These are phyloP conservation scores for Chalciporus piperatus DNA, from an alignment of 768 basidiomycete genomes.

Conservation along the genomic window DNA sequence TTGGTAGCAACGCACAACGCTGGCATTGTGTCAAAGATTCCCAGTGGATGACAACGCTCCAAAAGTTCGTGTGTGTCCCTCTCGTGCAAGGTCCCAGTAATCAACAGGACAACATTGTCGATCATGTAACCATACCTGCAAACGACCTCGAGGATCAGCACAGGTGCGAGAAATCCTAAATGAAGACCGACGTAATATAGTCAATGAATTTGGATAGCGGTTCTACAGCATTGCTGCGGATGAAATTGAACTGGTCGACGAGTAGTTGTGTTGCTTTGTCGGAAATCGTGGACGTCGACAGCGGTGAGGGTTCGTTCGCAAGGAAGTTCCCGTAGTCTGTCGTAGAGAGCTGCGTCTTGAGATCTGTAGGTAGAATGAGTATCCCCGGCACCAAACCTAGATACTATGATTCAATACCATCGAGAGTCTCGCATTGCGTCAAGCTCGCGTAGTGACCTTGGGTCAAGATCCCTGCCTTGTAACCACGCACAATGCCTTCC, in stretches of 20 bases:
- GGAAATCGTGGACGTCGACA: constrained; percentile 93
- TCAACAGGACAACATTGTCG: constrained; percentile 96
- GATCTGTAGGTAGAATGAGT: constrained; percentile 53
- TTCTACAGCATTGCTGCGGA: constrained; percentile 86
- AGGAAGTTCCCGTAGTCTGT: constrained; percentile 99
- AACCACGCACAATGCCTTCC: constrained; percentile 84
- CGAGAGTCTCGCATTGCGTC: constrained; percentile 95
- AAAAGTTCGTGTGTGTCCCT: constrained; percentile 96
- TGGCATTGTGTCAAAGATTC: constrained; percentile 97
- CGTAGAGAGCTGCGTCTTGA: constrained; percentile 90
- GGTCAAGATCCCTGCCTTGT: constrained; percentile 88
- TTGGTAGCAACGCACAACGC: constrained; percentile 99
- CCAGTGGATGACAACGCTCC: constrained; percentile 95
- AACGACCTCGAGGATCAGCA: constrained; percentile 6
- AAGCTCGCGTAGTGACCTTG: constrained; percentile 90
- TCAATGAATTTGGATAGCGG: constrained; percentile 92
- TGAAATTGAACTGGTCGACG: constrained; percentile 96
- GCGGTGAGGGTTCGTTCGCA: constrained; percentile 90
- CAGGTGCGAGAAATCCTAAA: neutral
- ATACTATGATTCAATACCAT: constrained; percentile 54
- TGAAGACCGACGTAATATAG: constrained; percentile 84
- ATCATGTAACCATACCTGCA: constrained; percentile 98
- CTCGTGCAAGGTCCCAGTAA: constrained; percentile 95
- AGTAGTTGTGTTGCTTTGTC: constrained; percentile 94
- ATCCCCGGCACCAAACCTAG: neutral